These are phyloP conservation scores for Geranium brycei DNA, from an alignment of 345 rosid species.

Conservation along the genomic window DNA sequence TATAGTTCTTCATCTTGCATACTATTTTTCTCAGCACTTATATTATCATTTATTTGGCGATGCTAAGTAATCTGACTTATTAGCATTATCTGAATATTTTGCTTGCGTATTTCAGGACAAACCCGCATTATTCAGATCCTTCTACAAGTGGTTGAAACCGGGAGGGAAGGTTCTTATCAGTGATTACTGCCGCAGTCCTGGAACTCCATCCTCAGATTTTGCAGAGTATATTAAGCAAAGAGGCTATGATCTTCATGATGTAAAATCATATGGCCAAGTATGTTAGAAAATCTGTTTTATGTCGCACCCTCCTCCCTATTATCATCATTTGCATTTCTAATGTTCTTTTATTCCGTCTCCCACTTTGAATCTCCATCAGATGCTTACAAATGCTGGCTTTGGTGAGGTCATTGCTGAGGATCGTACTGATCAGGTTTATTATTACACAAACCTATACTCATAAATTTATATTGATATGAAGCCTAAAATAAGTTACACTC, in stretches of 20 bases:
- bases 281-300: constrained; percentile 7
- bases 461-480: not conserved
- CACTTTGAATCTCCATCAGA: constrained; percentile 22
- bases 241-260: constrained; percentile 88
- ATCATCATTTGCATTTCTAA: not conserved
- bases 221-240: constrained; percentile 63
- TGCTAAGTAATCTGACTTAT: too few species aligned
- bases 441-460: not conserved
- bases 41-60: too few species aligned
- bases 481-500: not conserved
- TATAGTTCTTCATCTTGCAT: not conserved
- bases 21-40: too few species aligned
- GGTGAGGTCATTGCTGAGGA: constrained; percentile 62
- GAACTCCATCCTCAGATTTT: constrained; percentile 59
- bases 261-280: constrained; percentile 79
- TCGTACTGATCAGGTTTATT: constrained; percentile 60
- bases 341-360: not conserved
- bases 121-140: constrained; percentile 68
- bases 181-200: constrained; percentile 69
- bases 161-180: constrained; percentile 88
- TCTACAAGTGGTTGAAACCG: constrained; percentile 87
- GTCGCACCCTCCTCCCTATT: not conserved
- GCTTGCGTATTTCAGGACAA: constrained; percentile 51
- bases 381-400: constrained; percentile 85
- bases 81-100: not conserved